These are phyloP conservation scores for Fusarium solani-melongenae DNA, from an alignment of 2,329 filamentous ascomycete genomes.

Conservation along the genomic window DNA sequence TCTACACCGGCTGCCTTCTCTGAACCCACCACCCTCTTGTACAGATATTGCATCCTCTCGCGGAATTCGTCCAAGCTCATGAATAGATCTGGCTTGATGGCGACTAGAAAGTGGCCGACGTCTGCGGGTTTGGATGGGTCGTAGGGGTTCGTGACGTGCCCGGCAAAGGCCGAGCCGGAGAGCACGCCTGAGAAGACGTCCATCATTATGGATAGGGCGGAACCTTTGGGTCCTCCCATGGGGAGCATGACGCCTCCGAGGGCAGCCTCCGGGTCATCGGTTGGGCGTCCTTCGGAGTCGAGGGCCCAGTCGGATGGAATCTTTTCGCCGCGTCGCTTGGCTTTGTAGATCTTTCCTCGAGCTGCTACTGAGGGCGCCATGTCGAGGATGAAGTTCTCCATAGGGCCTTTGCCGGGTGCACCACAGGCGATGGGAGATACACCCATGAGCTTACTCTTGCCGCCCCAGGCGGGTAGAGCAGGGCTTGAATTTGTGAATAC, in stretches of 20 bases:
- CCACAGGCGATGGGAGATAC: slow-evolving; percentile 82
- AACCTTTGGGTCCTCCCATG: slow-evolving; percentile 87
- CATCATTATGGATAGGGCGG: slow-evolving; percentile 85
- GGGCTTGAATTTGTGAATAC: slow-evolving; percentile 80
- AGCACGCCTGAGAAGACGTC: slow-evolving; percentile 86
- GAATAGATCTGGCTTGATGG: slow-evolving; percentile 80
- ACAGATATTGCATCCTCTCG: slow-evolving; percentile 67
- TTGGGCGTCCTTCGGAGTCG: slow-evolving; percentile 74
- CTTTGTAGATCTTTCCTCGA: slow-evolving; percentile 79
- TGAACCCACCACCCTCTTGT: slow-evolving; percentile 63
- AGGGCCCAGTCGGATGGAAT: slow-evolving; percentile 82
- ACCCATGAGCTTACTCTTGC: slow-evolving; percentile 75
- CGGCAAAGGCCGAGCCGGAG: slow-evolving; percentile 82
- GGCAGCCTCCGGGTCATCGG: slow-evolving; percentile 77
- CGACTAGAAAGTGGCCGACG: slow-evolving; percentile 80
- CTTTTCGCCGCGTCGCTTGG: slow-evolving; percentile 72
- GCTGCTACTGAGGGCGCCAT: slow-evolving; percentile 79
- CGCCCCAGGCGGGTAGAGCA: slow-evolving; percentile 78
- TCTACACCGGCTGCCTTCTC: slow-evolving; percentile 68
- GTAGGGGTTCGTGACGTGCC: slow-evolving; percentile 81
- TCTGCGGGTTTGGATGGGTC: slow-evolving; percentile 75
- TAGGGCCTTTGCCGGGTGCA: slow-evolving; percentile 69
- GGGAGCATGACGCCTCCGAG: slow-evolving; percentile 84
- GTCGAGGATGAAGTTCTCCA: slow-evolving; percentile 74
- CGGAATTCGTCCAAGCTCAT: slow-evolving; percentile 77